A percentile compares a stretch with the other conserved stretches of the same genome.
Evolutionary conservation across 371 early-diverging fungal species (phyloP).

Genomic region (Saksenaea vasiformis): DNA sequence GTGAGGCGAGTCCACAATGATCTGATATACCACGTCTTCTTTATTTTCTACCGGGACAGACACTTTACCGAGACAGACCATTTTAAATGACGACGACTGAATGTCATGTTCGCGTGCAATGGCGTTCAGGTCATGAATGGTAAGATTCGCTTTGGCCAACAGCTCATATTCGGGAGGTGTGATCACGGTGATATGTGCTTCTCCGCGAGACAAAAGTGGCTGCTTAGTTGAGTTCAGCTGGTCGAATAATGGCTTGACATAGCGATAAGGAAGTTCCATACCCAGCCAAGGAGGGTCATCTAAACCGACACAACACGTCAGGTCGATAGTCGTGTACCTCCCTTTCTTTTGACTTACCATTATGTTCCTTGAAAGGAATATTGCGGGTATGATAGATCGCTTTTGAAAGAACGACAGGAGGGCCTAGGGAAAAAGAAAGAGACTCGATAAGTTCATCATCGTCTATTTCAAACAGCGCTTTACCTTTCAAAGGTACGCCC

Average conservation of each 20-base stretch:
- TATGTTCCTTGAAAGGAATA: constrained; percentile 54
- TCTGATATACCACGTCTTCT: constrained; percentile 39
- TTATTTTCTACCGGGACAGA: constrained; percentile 31
- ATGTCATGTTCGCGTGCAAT: constrained; percentile 58
- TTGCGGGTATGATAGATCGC: constrained; percentile 44
- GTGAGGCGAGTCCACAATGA: constrained; percentile 39
- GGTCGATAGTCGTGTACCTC: not conserved
- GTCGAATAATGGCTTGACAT: constrained; percentile 57
- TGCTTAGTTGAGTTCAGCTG: constrained; percentile 51
- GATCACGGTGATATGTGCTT: constrained; percentile 79
- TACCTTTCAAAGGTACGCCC: constrained; percentile 30
- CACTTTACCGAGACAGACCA: constrained; percentile 71
- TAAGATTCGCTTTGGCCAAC: constrained; percentile 60
- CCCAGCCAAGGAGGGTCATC: constrained; percentile 58
- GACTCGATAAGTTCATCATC: not conserved
- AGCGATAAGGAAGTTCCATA: constrained; percentile 60
- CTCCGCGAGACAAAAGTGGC: constrained; percentile 57
- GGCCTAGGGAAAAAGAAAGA: constrained; percentile 16
- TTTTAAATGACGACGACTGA: constrained; percentile 55
- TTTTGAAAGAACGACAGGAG: constrained; percentile 34
- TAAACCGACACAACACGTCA: not conserved
- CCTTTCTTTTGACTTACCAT: constrained; percentile 14
- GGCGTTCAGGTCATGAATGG: constrained; percentile 71
- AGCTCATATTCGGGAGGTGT: constrained; percentile 74
- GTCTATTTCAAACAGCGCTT: not conserved